Evolutionary conservation across 2,329 filamentous ascomycete species (phyloP), one percentile per base, ranked within the genome.

Genomic region (Monilinia fructigena): DNA sequence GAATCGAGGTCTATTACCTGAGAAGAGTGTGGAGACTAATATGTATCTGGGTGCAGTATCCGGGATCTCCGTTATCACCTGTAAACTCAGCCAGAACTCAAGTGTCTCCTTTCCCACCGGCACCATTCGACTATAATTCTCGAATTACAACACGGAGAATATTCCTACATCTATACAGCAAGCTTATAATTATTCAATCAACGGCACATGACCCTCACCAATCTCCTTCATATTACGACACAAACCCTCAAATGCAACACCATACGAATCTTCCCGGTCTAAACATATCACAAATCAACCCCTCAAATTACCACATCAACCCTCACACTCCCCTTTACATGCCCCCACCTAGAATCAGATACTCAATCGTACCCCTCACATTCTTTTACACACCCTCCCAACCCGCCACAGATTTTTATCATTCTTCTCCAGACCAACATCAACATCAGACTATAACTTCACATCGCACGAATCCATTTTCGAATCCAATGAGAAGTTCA

Each of bases 371-470:
- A 26, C 23, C 23, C 23, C 10, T 26, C 23, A 26, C 20, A 56
- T 12, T 0, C 52, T 23, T 47, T 47, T 20, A 47, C 23, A 35
- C 38, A 26, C 7, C 38, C 31, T 11, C n/a, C 45, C 14, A 28
- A 60, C n/a, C 58, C 14, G 58, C 45, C 14, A 60, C 58, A n/a
- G 20, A 28, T 4, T 60, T 20, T 7, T 60, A 60, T 23, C 45
- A 40, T 14, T 40, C 47, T 50, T 38, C 58, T 16, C 31, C 58
- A 38, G 45, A 60, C 20, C 58, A 50, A 38, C 45, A 60, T 4
- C 58, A 38, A 14, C 28, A 26, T 16, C 48, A 26, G 31, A 38
- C 38, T 26, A 20, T 50, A 26, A 38, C 3, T 12, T 8, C 28
- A 11, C n/a, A 50, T 20, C 58, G 48, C 20, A 18, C 28, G 14